Evolutionary conservation across 306 rosid species (phyloP).

Genomic region (Citrullus amarus): DNA sequence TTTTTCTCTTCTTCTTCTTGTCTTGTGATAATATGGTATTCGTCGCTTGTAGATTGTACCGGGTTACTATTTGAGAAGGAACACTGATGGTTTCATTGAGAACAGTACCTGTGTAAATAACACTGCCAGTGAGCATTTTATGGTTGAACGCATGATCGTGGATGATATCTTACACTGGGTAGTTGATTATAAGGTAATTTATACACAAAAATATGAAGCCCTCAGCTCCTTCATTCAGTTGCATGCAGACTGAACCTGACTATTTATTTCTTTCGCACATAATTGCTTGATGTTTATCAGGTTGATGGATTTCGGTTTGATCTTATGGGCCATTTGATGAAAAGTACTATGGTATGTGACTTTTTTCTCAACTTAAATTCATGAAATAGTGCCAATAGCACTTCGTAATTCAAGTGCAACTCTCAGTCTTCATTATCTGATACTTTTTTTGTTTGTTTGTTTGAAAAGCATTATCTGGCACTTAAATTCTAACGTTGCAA

Average conservation of each 20-base stretch:
- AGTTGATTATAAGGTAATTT: slow-evolving; percentile 68
- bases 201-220: slow-evolving; percentile 13
- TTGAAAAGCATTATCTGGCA: neutral
- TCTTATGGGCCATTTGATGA: slow-evolving; percentile 96
- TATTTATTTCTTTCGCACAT: neutral
- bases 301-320: slow-evolving; percentile 97
- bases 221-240: neutral
- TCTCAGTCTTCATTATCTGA: neutral
- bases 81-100: slow-evolving; percentile 81
- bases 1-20: too few species aligned
- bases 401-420: neutral
- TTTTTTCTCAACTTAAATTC: neutral
- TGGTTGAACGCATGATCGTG: slow-evolving; percentile 84
- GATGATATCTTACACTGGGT: slow-evolving; percentile 95
- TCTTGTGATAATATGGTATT: slow-evolving; percentile 21
- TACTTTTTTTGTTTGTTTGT: too few species aligned
- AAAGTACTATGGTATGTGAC: slow-evolving; percentile 73
- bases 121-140: slow-evolving; percentile 91
- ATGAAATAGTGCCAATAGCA: neutral
- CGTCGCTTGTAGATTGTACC: slow-evolving; percentile 79
- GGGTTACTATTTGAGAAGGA: slow-evolving; percentile 90
- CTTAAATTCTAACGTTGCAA: slow-evolving; percentile 1
- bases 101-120: slow-evolving; percentile 82
- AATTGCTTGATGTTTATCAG: slow-evolving; percentile 26
- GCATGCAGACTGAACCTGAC: neutral